Evolutionary conservation across 2,329 filamentous ascomycete species (phyloP).

Genomic region (Phyllosticta paracitricarpa): DNA sequence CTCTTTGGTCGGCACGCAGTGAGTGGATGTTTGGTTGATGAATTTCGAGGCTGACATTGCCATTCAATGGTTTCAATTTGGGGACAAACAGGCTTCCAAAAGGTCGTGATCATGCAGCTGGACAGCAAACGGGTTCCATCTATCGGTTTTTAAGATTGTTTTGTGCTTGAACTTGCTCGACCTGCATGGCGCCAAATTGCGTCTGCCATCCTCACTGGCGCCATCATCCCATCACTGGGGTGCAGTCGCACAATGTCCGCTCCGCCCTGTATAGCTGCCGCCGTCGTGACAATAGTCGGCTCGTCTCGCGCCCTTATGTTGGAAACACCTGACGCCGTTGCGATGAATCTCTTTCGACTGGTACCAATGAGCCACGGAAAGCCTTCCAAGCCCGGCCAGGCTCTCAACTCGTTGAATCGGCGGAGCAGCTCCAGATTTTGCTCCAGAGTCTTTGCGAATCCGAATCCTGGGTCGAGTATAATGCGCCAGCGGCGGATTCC

Average conservation of each 20-base stretch:
- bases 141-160: not conserved
- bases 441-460: constrained; percentile 74
- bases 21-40: no score
- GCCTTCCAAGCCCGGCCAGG: constrained; percentile 45
- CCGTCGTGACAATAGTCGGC: constrained; percentile 83
- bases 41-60: no score
- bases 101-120: not conserved
- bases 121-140: not conserved
- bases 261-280: constrained; percentile 74
- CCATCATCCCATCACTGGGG: constrained; percentile 72
- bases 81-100: no score
- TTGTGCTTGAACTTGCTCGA: not conserved
- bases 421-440: constrained; percentile 78
- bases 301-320: constrained; percentile 52
- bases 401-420: constrained; percentile 48
- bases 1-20: no score
- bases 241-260: constrained; percentile 90
- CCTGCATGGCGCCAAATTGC: constrained; percentile 34
- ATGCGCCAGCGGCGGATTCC: constrained; percentile 90
- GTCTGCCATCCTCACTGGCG: constrained; percentile 80
- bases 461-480: constrained; percentile 84
- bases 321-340: constrained; percentile 56
- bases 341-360: constrained; percentile 85
- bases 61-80: no score
- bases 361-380: constrained; percentile 84